Percentiles rank a stretch among this genome's conserved stretches.
Evolutionary conservation across 768 basidiomycete species (phyloP).

Genomic region (Serendipita sp.): DNA sequence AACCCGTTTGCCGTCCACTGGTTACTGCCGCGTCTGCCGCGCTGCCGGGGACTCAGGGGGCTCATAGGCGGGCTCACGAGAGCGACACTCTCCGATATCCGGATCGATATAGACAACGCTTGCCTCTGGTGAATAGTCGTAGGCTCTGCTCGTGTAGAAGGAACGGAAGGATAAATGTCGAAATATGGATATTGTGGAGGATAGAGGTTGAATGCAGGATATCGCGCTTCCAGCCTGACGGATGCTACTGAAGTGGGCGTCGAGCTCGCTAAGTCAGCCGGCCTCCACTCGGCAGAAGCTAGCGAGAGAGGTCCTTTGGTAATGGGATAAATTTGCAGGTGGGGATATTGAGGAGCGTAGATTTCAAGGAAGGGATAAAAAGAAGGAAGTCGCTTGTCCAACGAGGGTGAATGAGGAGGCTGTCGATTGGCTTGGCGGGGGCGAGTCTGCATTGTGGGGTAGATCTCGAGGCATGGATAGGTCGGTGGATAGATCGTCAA

Average conservation of each 20-base stretch:
- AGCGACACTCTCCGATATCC: neutral
- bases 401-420: conserved; percentile 27
- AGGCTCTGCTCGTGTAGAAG: neutral
- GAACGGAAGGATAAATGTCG: conserved; percentile 2
- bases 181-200: conserved; percentile 8
- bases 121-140: neutral
- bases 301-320: neutral
- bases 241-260: neutral
- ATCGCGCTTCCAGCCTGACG: neutral
- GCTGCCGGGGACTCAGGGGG: neutral
- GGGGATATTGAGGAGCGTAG: conserved; percentile 14
- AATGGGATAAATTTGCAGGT: conserved; percentile 18
- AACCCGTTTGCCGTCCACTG: neutral
- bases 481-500: neutral
- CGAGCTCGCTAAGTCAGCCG: neutral
- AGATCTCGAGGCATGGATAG: conserved; percentile 11
- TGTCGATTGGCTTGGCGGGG: neutral
- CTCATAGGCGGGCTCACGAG: neutral
- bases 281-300: no score
- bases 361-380: conserved; percentile 13
- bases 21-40: neutral
- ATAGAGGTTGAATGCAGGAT: neutral
- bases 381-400: conserved; percentile 7
- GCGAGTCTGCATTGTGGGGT: neutral
- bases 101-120: neutral